Percentiles rank a stretch among this genome's conserved stretches.
These are phyloP conservation scores for Bassia scoparia DNA, from an alignment of 148 eudicot genomes.

Conservation along the genomic window DNA sequence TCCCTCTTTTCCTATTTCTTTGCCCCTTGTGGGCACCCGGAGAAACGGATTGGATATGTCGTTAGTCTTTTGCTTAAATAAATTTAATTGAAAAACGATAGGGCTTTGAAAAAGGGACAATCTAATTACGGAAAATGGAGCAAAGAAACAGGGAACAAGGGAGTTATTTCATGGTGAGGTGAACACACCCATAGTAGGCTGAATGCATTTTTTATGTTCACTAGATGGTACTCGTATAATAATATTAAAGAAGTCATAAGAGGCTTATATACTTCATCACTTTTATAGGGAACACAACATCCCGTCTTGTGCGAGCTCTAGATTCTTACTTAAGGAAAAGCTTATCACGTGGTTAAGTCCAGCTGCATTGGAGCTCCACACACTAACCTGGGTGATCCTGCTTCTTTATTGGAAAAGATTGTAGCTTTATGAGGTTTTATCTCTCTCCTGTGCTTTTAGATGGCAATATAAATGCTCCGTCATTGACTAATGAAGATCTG, in stretches of 20 bases:
- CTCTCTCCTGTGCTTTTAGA: slow-evolving; percentile 18
- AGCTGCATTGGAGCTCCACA: slow-evolving; percentile 85
- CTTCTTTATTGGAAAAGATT: slow-evolving; percentile 90
- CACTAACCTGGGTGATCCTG: slow-evolving; percentile 94
- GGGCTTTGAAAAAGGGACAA: too few relatives aligned
- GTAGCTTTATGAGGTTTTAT: slow-evolving; percentile 82
- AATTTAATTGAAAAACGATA: too few relatives aligned
- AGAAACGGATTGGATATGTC: too few relatives aligned
- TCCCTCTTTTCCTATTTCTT: too few relatives aligned
- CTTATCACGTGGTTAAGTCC: slow-evolving; percentile 95
- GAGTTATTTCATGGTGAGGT: too few relatives aligned
- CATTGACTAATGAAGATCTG: slow-evolving; percentile 25
- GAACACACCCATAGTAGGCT: too few relatives aligned
- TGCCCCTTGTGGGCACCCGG: too few relatives aligned
- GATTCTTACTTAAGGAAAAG: slow-evolving; percentile 92
- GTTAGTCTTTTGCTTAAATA: too few relatives aligned
- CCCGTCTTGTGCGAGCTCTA: slow-evolving; percentile 73
- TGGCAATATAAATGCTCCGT: slow-evolving; percentile 11
- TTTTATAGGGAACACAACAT: slow-evolving; percentile 63
- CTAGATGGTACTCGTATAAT: not conserved
- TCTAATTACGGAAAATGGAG: too few relatives aligned
- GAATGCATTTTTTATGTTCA: not conserved
- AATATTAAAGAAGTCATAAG: not conserved
- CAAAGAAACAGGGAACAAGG: too few relatives aligned
- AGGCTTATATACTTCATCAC: not conserved